These are phyloP conservation scores for Phyllosticta citriasiana DNA, from an alignment of 2,329 filamentous ascomycete species.

Conservation along the genomic window DNA sequence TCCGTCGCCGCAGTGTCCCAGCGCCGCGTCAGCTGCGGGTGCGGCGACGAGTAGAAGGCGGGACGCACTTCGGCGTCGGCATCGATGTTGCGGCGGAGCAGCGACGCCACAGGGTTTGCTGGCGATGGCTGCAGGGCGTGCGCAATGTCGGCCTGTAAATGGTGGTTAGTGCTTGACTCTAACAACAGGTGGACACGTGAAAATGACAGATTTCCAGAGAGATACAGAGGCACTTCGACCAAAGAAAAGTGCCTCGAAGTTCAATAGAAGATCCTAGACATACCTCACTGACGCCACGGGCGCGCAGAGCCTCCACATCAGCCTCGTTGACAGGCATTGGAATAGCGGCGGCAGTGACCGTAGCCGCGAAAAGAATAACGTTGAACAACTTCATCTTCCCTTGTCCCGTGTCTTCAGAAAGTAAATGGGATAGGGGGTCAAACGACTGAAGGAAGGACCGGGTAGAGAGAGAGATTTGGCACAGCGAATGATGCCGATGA, in stretches of 20 bases:
- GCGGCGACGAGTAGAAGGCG: slow-evolving; percentile 23
- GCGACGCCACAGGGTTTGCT: slow-evolving; percentile 9
- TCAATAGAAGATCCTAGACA: neutral
- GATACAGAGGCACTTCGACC: neutral
- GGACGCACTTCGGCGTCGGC: slow-evolving; percentile 26
- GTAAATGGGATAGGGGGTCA: neutral
- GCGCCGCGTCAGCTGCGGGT: slow-evolving; percentile 1
- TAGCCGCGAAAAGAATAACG: neutral
- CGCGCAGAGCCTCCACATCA: slow-evolving; percentile 3
- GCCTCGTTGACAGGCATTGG: slow-evolving; percentile 4
- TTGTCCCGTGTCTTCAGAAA: neutral
- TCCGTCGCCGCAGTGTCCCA: neutral
- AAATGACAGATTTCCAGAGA: neutral
- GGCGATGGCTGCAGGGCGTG: neutral
- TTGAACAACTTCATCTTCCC: slow-evolving; percentile 1
- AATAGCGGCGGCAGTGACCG: neutral
- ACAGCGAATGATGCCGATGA: neutral
- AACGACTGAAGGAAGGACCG: neutral
- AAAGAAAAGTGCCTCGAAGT: neutral
- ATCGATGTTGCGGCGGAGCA: slow-evolving; percentile 17
- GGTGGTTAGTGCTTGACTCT: neutral
- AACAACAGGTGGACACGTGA: neutral
- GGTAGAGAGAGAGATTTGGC: neutral
- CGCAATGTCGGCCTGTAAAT: neutral
- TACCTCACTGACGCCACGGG: slow-evolving; percentile 21